Base-by-base conservation (phyloP, 257 asterid species). In the Orobanche coerulescens region DNA sequence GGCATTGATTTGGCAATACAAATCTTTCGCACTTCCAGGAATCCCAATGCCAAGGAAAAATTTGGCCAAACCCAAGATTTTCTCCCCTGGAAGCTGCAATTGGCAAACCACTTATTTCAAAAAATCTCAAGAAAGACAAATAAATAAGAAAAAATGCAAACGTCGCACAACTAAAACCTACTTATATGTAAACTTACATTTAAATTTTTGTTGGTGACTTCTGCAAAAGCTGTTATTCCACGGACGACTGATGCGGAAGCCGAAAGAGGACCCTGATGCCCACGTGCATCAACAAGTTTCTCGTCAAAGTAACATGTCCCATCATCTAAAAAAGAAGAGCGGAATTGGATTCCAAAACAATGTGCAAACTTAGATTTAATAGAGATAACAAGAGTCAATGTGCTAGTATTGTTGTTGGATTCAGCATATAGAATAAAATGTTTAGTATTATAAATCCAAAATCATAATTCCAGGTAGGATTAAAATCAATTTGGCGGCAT, bases 221-320 rank as follows among this genome's bases (percentile, higher is more conserved):
- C 65, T 52, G 96, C 88, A 78, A 89, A 81, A 70, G 94, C 85
- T 58, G 87, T 71, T 63, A 86, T 54, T 65, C 99, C 99, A 53
- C 84, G 88, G 73, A 87, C 84, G 48, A 93, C 85, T 5, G 95
- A 71, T 16, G 96, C 86, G 43, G 99, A 86, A 64, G 90, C 90
- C 49, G 96, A 80, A 65, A 93, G 78, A 59, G 97, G 94, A 68
- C 92, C 90, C 61, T 80, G 84, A 73, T 77, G 83, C 52, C 82
- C 95, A 66, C 47, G 79, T 48, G 80, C 85, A 72, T 82, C 96
- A 76, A 80, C 85, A 74, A 78, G 81, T 76, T 87, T 90, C 75
- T 90, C 96, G 71, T 85, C 95, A 50, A 93, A 93, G 86, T 80
- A 89, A 81, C 73, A 86, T 55, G 95, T 68, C 40, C 99, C 99